Evolutionary conservation across 768 basidiomycete genomes (phyloP), one percentile per base, ranked within the genome.

Genomic region (Psilocybe cyanescens): DNA sequence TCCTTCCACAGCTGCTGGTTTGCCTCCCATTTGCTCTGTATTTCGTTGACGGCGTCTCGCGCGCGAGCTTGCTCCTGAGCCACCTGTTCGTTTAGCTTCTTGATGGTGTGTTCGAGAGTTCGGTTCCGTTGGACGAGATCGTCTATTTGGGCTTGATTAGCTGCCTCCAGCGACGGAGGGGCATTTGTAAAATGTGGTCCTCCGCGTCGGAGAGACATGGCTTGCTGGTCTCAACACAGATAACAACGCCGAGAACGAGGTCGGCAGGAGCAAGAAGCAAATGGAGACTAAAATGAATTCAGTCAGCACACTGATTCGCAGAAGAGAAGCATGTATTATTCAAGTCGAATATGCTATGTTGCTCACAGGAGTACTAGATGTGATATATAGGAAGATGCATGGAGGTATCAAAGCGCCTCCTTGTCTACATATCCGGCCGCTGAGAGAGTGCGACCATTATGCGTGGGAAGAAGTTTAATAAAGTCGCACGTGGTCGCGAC

Each of bases 61-160:
- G 76, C 72, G 58, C 81, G 81, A 17, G 71, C 69, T 52, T 75
- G 70, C 66, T 86, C 86, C 29, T 68, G 68, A 2, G 73, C 65
- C 31, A 87, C 66, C 45, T 86, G 82, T 24, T 82, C 81, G 14
- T 74, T 69, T 37, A 91, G 80, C 47, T 81, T 84, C 65, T 82
- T 82, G 72, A 82, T 80, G 3, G 81, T 81, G 61, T 86, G 82
- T 59, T 90, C 88, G 55, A 90, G 80, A 0, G 82, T 83, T 28
- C 85, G 85, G 67, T 84, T 89, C 63, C 86, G 81, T 64, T 88
- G 83, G 2, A 91, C 88, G 55, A 93, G 83, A 46, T 92, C 89
- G 52, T 88, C 82, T 53, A 93, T 90, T 70, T 92, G 90, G 2
- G 80, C 74, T 61, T 86, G 86, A 70, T 88, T 84, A 3, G 86